Conservation (phyloP, 306 rosid species). For the Pyrus pyrifolia region DNA sequence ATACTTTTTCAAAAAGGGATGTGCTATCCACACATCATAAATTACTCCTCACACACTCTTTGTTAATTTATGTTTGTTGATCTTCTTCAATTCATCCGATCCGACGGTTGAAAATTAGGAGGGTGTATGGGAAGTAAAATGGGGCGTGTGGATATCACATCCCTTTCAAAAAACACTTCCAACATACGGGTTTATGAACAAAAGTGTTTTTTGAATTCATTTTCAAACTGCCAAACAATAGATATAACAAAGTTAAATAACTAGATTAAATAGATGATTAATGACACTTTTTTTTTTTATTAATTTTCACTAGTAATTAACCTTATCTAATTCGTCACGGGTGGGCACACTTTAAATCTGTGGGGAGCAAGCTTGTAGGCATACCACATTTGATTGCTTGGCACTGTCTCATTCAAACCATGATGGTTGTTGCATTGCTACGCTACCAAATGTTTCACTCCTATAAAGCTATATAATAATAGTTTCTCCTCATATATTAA, state of each 20-base stretch:
- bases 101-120: too few relatives aligned
- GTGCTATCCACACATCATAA: too few relatives aligned
- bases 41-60: too few relatives aligned
- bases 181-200: background rate
- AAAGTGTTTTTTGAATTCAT: too few relatives aligned
- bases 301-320: background rate
- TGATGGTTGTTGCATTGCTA: constrained; percentile 43
- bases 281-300: background rate
- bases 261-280: background rate
- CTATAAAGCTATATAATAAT: background rate
- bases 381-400: constrained; percentile 9
- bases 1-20: too few relatives aligned
- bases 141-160: too few relatives aligned
- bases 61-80: too few relatives aligned
- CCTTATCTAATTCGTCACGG: background rate
- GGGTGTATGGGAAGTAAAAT: too few relatives aligned
- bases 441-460: constrained; percentile 29
- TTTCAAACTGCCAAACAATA: too few relatives aligned
- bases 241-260: too few relatives aligned
- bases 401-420: constrained; percentile 10
- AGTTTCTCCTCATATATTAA: background rate
- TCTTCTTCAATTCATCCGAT: too few relatives aligned
- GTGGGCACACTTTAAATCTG: background rate
- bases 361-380: constrained; percentile 43
- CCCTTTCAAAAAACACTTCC: background rate